Evolutionary conservation across 2,329 filamentous ascomycete genomes (phyloP), one percentile per base, ranked within the genome.

Genomic region (Aureobasidium namibiae): DNA sequence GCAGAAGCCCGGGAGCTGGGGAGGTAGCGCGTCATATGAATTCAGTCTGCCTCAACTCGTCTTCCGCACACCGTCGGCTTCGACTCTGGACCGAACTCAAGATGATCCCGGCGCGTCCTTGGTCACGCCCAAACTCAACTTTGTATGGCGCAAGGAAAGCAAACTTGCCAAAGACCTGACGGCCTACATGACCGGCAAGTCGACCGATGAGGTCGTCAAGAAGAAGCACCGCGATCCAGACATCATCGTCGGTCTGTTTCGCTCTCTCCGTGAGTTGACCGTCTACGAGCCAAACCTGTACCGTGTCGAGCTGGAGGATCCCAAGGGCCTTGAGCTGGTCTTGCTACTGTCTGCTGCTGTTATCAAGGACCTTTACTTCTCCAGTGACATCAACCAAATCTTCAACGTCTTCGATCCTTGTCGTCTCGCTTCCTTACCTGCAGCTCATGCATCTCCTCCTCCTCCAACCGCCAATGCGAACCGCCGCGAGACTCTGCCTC

Each of bases 201-300:
- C 84, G 13, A 82, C 88, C 0, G 80, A 82, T 53, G 70, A 76
- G 3, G 83, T 82, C 31, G 84, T 82, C 23, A 89, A 86, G 73
- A 89, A 79, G 65, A 85, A 89, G 77, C 88, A 80, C 76, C 92
- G 89, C 70, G 94, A 99, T 70, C 92, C 94, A 0, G 94, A 97
- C 73, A 97, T 97, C 65, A 92, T 91, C 0, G 81, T 97, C n/a
- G 91, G 90, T 2, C 82, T 97, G 66, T 95, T 92, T 78, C 85
- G 87, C 64, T 81, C 82, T 18, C 78, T 86, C 26, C 86, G 84
- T 65, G 89, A 92, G 66, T 74, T 97, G 61, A 95, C 92, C 1
- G 81, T 99, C 42, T 96, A 97, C 76, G 89, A 99, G 73, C 89
- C 92, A 5, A 97, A 97, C 69, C 79, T 97, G 68, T 86, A 88